These are phyloP conservation scores for Striga hermonthica DNA, from an alignment of 305 asterid species.

Conservation along the genomic window DNA sequence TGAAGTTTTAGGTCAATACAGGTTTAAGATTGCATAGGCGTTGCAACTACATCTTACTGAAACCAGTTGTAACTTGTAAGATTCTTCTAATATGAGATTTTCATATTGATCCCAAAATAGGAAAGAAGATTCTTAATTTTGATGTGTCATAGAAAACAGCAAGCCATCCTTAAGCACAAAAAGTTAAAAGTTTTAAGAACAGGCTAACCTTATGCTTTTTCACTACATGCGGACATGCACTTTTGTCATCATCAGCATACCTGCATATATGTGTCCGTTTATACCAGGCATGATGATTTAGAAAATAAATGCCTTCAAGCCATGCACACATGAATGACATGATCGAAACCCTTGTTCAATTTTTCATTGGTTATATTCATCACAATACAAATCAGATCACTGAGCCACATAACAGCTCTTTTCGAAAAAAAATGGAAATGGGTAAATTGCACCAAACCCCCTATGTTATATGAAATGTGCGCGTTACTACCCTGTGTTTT, in stretches of 20 bases:
- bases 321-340: no score
- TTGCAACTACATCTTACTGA: background rate
- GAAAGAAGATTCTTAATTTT: background rate
- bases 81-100: no score
- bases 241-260: slow-evolving; percentile 27
- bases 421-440: no score
- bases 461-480: no score
- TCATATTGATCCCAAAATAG: background rate
- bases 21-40: background rate
- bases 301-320: no score
- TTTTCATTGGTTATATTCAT: no score
- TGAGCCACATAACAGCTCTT: no score
- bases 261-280: slow-evolving; percentile 23
- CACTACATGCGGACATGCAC: slow-evolving; percentile 19
- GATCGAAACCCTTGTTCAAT: no score
- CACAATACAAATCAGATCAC: no score
- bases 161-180: background rate
- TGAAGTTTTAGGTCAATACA: background rate
- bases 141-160: slow-evolving; percentile 12
- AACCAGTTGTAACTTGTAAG: no score
- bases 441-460: no score
- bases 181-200: slow-evolving; percentile 10
- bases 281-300: background rate
- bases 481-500: no score
- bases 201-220: slow-evolving; percentile 35